phyloP scores from a whole-genome alignment of 495 filamentous ascomycete genomes.

The Bryoglossum gracile region DNA sequence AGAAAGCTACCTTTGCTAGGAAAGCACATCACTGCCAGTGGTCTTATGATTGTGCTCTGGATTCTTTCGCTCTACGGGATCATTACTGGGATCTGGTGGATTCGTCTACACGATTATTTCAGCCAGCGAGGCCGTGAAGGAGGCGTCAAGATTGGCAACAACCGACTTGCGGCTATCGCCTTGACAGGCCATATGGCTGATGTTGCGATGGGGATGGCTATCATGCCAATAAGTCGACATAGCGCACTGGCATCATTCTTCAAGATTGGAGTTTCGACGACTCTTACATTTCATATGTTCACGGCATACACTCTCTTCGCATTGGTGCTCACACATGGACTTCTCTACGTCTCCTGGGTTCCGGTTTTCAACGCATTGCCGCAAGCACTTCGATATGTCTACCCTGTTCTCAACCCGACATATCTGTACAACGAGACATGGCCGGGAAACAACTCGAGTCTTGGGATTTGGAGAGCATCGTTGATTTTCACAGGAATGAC shows the following conservation, averaged over 20 bases:
- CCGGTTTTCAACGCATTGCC: slow-evolving; percentile 18
- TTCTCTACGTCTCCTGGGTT: slow-evolving; percentile 27
- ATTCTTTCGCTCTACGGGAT: slow-evolving; percentile 25
- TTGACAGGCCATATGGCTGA: slow-evolving; percentile 29
- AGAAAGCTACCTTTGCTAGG: slow-evolving; percentile 24
- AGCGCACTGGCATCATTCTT: slow-evolving; percentile 31
- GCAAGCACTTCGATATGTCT: slow-evolving; percentile 2
- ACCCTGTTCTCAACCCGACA: slow-evolving; percentile 29
- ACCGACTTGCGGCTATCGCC: slow-evolving; percentile 25
- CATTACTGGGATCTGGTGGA: slow-evolving; percentile 28
- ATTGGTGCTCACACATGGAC: slow-evolving; percentile 25
- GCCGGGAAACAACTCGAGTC: slow-evolving; percentile 26
- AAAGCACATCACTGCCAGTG: slow-evolving; percentile 23
- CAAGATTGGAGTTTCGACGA: slow-evolving; percentile 26
- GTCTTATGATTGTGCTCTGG: slow-evolving; percentile 24
- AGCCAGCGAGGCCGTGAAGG: slow-evolving; percentile 13
- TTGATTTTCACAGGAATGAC: slow-evolving; percentile 27
- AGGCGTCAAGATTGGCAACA: slow-evolving; percentile 17
- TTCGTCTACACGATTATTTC: slow-evolving; percentile 25
- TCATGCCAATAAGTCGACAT: slow-evolving; percentile 28
- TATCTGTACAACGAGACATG: slow-evolving; percentile 28
- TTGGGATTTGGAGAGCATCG: slow-evolving; percentile 30
- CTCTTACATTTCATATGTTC: slow-evolving; percentile 28
- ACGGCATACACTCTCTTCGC: slow-evolving; percentile 27
- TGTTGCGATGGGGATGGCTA: slow-evolving; percentile 31